Evolutionary conservation across 768 basidiomycete species (phyloP), one percentile per base, ranked within the genome.

Genomic region (Cantharellus cinnabarinus): DNA sequence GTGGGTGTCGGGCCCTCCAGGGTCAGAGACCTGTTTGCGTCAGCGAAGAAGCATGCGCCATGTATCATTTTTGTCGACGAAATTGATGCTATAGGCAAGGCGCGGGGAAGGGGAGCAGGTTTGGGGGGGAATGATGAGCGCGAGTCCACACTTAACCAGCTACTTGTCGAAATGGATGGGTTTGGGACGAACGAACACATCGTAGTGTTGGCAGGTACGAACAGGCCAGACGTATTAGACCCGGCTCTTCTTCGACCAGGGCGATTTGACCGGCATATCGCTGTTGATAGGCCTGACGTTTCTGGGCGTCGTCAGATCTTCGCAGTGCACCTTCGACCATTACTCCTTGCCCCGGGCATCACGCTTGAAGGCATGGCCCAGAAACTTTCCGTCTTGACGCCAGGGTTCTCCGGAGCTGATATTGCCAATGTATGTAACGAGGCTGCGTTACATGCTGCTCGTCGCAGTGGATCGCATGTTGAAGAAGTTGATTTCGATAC

Each of bases 391-490:
- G 87, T 97, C 20, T 80, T 98, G 48, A 98, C 95, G 0, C 94
- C 95, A 20, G 95, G 95, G 0, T 98, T 99, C 73, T 95, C 91
- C 10, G 95, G 95, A 64, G 95, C 95, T 2, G 95, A 99, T 68
- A 94, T 99, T 64, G 95, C 95, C 61, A 99, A 99, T 66, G 94
- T 98, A 20, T 95, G 90, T 69, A 99, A 99, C 69, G 95, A 99
- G 70, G 90, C 90, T 38, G 95, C 95, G 0, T 74, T 99, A 41
- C 86, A 93, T 61, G 94, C 94, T 15, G 95, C 95, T 39, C 82
- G 95, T 60, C 79, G 83, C 59, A 77, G 77, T 3, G 81, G 83
- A 14, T 88, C 93, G 52, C 78, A 70, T 35, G 83, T 99, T 5
- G 77, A 79, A 61, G 83, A 90, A 56, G 73, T 75, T 35, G 87